Evolutionary conservation across 2,329 filamentous ascomycete genomes (phyloP), one percentile per base, ranked within the genome.

Genomic region (Phoma herbarum): DNA sequence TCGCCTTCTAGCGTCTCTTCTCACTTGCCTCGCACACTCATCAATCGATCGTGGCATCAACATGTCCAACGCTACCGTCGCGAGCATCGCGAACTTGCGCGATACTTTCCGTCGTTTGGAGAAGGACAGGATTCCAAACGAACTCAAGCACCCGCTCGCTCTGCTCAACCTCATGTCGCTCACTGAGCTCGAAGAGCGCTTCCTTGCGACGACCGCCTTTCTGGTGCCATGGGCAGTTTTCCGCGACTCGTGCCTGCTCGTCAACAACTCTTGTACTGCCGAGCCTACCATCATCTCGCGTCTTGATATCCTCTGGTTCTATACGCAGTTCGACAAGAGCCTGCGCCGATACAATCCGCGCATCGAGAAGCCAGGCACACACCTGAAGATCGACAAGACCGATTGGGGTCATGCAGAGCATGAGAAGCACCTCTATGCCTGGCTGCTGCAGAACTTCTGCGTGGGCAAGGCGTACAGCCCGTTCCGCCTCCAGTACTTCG

Each of bases 361-460:
- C 25, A 61, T 59, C 5, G 63, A 71, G 45, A 64, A 70, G 33
- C 41, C 47, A 3, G 60, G 22, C 22, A 43, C 61, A 5, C 59
- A 66, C 31, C 61, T 67, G 26, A 39, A 54, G 4, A 71, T 74
- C 20, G 65, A 76, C 49, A 74, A 71, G 61, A 60, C 52, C 22
- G 20, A 57, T 4, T 77, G 74, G 74, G 25, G 51, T 5, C 54
- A 69, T 8, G 55, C 61, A 29, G 69, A 73, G 42, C 58, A 72
- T 47, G 72, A 77, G 57, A 75, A 75, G 57, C 65, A 70, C 28
- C 59, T 76, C 14, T 73, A 68, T 45, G 71, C 60, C 6, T 75
- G 73, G 73, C 39, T 77, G 33, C 49, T 77, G 49, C 74, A 77
- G 43, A 60, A 57, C 4, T 73, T 75, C 55, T 64, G 65, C 25